Base-by-base conservation (phyloP, 208 protist genomes). In the Leishmania turanica region DNA sequence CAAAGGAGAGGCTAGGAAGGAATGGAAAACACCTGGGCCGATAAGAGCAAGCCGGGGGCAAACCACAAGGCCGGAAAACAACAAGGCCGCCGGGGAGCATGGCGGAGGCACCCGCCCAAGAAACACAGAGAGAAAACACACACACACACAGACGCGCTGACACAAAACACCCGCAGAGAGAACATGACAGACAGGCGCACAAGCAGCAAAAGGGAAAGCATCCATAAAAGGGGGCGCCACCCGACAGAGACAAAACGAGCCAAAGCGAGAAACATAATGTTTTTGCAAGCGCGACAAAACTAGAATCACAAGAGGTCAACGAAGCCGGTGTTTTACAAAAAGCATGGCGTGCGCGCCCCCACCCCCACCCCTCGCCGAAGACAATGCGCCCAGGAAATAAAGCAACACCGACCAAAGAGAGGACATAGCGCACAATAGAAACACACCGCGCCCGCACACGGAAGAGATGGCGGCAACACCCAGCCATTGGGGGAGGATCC, bases 221-320 rank as follows among this genome's bases (percentile, higher is more conserved):
- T 5, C 0, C 0, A 0, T n/a, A 24, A 2, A n/a, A 62, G 0
- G 27, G 7, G 0, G 17, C 9, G 4, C 15, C 24, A 31, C 19
- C 9, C 6, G 6, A 62, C 56, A 0, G 53, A 24, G 3, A 24
- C 53, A 56, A 56, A 56, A 56, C 4, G 21, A 1, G 6, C 0
- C 53, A 56, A 56, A 56, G 17, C 8, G 56, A n/a, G 6, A n/a
- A 62, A 15, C 4, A 62, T 11, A 62, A 19, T 62, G 17, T 54
- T 15, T 54, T 62, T n/a, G 1, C 0, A 62, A 62, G 21, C 0
- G 6, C 6, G 7, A 31, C 8, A n/a, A 62, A n/a, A 62, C 24
- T 3, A 13, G 24, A 11, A 24, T 13, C 7, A 15, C 24, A 62
- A n/a, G 8, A 31, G 24, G 1, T 24, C 7, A 13, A 62, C 5